A percentile compares a stretch with the other conserved stretches of the same genome.
phyloP scores from a whole-genome alignment of 352 stramenopile species.

The Phytophthora sojae region DNA sequence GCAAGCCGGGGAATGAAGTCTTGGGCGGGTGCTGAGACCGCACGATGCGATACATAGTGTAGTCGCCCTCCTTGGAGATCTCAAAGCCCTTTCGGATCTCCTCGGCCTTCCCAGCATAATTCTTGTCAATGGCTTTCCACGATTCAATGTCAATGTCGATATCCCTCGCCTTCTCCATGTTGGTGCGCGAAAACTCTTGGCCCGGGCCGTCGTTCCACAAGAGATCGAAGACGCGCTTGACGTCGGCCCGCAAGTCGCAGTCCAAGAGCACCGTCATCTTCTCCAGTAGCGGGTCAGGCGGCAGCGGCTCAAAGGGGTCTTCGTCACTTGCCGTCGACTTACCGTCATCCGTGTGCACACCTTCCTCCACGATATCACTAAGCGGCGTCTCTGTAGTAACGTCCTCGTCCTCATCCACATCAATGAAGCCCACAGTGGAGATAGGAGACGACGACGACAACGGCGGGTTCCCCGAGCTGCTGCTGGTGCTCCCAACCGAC shows the following conservation, averaged over 20 bases:
- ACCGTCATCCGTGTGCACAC: slow-evolving; percentile 44
- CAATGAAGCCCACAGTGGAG: slow-evolving; percentile 56
- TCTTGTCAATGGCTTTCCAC: slow-evolving; percentile 56
- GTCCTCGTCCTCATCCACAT: slow-evolving; percentile 49
- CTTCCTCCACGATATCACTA: slow-evolving; percentile 37
- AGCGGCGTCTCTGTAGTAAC: slow-evolving; percentile 25
- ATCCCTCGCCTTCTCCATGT: slow-evolving; percentile 69
- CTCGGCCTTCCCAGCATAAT: slow-evolving; percentile 17
- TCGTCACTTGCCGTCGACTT: slow-evolving; percentile 61
- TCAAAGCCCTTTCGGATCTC: slow-evolving; percentile 48
- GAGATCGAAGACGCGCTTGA: slow-evolving; percentile 70
- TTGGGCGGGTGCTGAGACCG: slow-evolving; percentile 67
- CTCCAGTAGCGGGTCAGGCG: slow-evolving; percentile 55
- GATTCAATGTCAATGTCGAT: slow-evolving; percentile 73
- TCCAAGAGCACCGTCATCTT: slow-evolving; percentile 78
- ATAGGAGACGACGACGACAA: slow-evolving; percentile 38
- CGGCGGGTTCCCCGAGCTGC: slow-evolving; percentile 3
- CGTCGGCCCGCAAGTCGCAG: slow-evolving; percentile 70
- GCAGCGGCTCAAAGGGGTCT: slow-evolving; percentile 66
- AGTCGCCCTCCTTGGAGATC: slow-evolving; percentile 63
- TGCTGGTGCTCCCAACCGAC: slow-evolving; percentile 11
- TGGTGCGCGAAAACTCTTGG: slow-evolving; percentile 52
- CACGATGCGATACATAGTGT: slow-evolving; percentile 54
- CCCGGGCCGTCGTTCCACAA: slow-evolving; percentile 71
- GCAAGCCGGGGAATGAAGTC: slow-evolving; percentile 65